Percentiles rank a stretch among this genome's conserved stretches.
phyloP scores from a whole-genome alignment of 768 basidiomycete species.

The Pleurotus pulmonarius region DNA sequence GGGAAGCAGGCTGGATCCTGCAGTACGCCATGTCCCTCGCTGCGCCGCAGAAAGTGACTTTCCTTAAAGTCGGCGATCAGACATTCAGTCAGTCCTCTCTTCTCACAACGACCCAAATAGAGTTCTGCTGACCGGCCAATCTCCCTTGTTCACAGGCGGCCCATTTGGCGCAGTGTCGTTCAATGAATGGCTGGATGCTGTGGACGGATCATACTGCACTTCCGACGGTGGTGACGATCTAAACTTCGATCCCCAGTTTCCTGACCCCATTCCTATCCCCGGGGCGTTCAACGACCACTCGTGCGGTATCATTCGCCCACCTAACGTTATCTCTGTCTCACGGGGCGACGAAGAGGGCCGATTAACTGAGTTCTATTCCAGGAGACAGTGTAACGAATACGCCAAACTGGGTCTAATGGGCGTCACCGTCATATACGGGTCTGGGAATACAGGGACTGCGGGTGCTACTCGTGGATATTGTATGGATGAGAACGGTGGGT shows the following conservation, averaged over 20 bases:
- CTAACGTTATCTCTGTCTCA: conserved; percentile 42
- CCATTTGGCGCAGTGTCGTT: conserved; percentile 16
- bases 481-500: conserved; percentile 33
- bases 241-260: conserved; percentile 27
- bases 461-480: conserved; percentile 29
- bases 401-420: conserved; percentile 49
- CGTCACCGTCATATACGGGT: conserved; percentile 37
- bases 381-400: conserved; percentile 44
- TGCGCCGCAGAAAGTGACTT: conserved; percentile 23
- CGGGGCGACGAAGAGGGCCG: conserved; percentile 34
- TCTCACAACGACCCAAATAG: not conserved
- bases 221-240: conserved; percentile 29
- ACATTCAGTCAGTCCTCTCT: conserved; percentile 15
- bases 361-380: conserved; percentile 28
- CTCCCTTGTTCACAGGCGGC: not conserved
- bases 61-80: conserved; percentile 28
- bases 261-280: conserved; percentile 19
- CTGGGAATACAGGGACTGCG: conserved; percentile 38
- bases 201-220: conserved; percentile 31
- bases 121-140: too few relatives aligned
- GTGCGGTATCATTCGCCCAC: conserved; percentile 32
- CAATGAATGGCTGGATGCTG: conserved; percentile 33
- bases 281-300: conserved; percentile 26
- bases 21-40: conserved; percentile 41
- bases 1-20: conserved; percentile 41